Evolutionary conservation across 1,284 basidiomycete genomes (phyloP).

Genomic region (Naganishia sp.): DNA sequence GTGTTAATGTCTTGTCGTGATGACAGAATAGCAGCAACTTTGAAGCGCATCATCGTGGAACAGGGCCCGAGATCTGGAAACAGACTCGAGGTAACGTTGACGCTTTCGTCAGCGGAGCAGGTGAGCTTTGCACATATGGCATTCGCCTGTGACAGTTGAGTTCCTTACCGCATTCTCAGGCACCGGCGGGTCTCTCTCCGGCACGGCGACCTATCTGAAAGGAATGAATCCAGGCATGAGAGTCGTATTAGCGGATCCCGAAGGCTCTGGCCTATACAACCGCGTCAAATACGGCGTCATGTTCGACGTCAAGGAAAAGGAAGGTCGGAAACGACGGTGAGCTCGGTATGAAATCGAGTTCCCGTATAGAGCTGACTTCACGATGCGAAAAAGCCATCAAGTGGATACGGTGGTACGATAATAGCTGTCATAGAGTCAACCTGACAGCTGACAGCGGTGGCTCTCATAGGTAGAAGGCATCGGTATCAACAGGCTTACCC

Average conservation of each 20-base stretch:
- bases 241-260: slow-evolving; percentile 86
- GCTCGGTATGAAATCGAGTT: neutral
- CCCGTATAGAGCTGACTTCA: slow-evolving; percentile 1
- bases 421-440: neutral
- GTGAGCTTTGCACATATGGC: slow-evolving; percentile 50
- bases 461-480: slow-evolving; percentile 59
- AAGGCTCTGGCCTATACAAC: slow-evolving; percentile 93
- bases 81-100: slow-evolving; percentile 81
- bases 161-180: slow-evolving; percentile 55
- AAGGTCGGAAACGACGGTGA: slow-evolving; percentile 82
- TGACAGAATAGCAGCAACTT: slow-evolving; percentile 82
- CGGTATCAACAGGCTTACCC: slow-evolving; percentile 64
- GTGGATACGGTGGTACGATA: slow-evolving; percentile 84
- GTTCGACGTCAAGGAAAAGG: slow-evolving; percentile 86
- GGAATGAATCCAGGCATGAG: slow-evolving; percentile 56
- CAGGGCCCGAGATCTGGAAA: slow-evolving; percentile 92
- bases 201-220: slow-evolving; percentile 76
- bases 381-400: slow-evolving; percentile 44
- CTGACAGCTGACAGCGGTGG: slow-evolving; percentile 11
- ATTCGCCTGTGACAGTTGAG: neutral
- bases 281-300: slow-evolving; percentile 92
- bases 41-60: slow-evolving; percentile 83
- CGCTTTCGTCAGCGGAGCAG: slow-evolving; percentile 93
- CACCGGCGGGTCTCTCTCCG: slow-evolving; percentile 93
- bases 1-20: neutral